Percentiles rank a stretch among this genome's conserved stretches.
These are phyloP conservation scores for Naegleria gruberi DNA, from an alignment of 208 protist species.

Conservation along the genomic window DNA sequence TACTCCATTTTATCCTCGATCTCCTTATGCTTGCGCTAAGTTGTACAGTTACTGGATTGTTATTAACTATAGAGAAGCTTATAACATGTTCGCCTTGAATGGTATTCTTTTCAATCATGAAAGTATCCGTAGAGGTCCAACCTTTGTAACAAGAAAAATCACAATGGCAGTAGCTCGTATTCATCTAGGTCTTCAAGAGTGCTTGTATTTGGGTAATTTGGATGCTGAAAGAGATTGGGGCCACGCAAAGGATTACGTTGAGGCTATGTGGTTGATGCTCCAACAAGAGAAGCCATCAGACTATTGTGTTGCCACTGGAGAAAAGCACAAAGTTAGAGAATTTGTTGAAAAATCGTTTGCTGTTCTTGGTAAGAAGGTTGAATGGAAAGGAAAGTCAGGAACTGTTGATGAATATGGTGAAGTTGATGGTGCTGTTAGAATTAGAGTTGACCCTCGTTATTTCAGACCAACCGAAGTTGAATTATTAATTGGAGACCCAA, in stretches of 20 bases:
- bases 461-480: slow-evolving; percentile 90
- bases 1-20: slow-evolving; percentile 90
- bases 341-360: slow-evolving; percentile 64
- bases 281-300: slow-evolving; percentile 74
- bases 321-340: slow-evolving; percentile 73
- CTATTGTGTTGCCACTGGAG: slow-evolving; percentile 81
- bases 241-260: slow-evolving; percentile 82
- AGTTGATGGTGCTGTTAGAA: slow-evolving; percentile 35
- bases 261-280: slow-evolving; percentile 88
- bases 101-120: slow-evolving; percentile 95
- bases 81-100: slow-evolving; percentile 78
- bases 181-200: slow-evolving; percentile 56
- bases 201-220: slow-evolving; percentile 76
- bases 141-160: slow-evolving; percentile 92
- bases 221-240: slow-evolving; percentile 85
- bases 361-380: slow-evolving; percentile 51
- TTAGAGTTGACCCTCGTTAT: slow-evolving; percentile 64
- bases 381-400: slow-evolving; percentile 63
- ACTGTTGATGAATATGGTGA: slow-evolving; percentile 67
- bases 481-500: slow-evolving; percentile 76
- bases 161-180: slow-evolving; percentile 80
- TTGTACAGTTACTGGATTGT: slow-evolving; percentile 84
- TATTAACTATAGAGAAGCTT: slow-evolving; percentile 90
- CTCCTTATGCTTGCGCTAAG: slow-evolving; percentile 86
- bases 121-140: slow-evolving; percentile 75